A percentile compares a stretch with the other conserved stretches of the same genome.
Conservation (phyloP, 768 basidiomycete species). For the Guyanaporus albipodus region DNA sequence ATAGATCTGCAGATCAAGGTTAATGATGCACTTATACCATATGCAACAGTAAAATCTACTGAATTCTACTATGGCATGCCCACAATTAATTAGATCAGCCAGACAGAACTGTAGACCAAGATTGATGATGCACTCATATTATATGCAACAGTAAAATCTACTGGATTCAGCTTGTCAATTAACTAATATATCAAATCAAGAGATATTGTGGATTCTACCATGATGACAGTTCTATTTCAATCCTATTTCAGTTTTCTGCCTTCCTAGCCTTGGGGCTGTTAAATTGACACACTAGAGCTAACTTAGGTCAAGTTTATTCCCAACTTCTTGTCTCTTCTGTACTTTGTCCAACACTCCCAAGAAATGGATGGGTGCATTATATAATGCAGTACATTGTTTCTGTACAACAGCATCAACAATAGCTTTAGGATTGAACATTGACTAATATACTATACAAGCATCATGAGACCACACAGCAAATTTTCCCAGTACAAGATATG, state of each 20-base stretch:
- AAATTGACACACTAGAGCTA: constrained; percentile 47
- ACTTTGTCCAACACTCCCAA: constrained; percentile 69
- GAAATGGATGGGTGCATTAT: constrained; percentile 86
- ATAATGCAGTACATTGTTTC: constrained; percentile 73
- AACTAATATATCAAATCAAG: constrained; percentile 75
- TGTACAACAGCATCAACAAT: constrained; percentile 67
- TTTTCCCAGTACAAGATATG: constrained; percentile 80
- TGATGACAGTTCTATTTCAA: too few relatives aligned
- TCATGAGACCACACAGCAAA: constrained; percentile 75
- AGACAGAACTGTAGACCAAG: not conserved
- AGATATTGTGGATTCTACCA: constrained; percentile 75
- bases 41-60: constrained; percentile 75
- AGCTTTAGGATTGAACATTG: constrained; percentile 57
- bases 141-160: constrained; percentile 72
- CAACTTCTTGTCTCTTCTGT: constrained; percentile 44
- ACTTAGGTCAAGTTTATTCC: constrained; percentile 45
- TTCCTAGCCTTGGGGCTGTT: too few relatives aligned
- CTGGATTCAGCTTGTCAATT: constrained; percentile 62
- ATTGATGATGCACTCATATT: constrained; percentile 69
- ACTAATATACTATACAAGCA: constrained; percentile 71
- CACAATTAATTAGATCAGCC: too few relatives aligned
- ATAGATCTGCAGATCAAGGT: not conserved
- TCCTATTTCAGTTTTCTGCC: constrained; percentile 40
- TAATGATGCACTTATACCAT: constrained; percentile 74
- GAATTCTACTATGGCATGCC: constrained; percentile 60